Conservation (phyloP, 2,329 filamentous ascomycete genomes). For the Botryotinia globosa region DNA sequence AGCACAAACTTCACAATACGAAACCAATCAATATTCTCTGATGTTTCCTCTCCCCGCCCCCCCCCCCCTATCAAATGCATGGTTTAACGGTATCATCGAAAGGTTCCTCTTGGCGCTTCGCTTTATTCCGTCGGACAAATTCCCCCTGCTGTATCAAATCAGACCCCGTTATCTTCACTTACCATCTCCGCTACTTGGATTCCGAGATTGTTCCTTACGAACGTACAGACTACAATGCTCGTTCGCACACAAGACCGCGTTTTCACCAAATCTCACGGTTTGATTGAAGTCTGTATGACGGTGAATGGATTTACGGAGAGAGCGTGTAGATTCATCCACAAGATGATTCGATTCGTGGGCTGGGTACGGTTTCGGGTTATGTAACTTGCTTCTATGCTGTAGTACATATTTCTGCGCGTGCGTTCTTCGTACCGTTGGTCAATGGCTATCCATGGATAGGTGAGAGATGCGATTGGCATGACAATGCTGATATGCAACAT, state of each 20-base stretch:
- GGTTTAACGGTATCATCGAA: not conserved
- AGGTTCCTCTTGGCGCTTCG: not conserved
- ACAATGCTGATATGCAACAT: not conserved
- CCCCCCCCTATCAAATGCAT: not conserved
- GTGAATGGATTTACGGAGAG: not conserved
- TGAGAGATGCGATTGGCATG: not conserved
- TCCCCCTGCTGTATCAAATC: not conserved
- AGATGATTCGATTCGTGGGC: not conserved
- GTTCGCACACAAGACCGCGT: not conserved
- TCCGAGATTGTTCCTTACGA: not conserved
- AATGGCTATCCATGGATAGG: not conserved
- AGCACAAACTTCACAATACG: not conserved
- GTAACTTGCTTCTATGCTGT: not conserved
- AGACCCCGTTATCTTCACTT: not conserved
- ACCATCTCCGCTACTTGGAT: not conserved
- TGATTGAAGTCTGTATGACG: not conserved
- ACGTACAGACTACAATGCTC: not conserved
- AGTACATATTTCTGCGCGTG: not conserved
- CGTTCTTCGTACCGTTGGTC: not conserved
- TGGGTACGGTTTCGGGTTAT: not conserved
- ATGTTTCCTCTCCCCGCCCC: not conserved
- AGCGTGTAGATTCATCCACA: not conserved
- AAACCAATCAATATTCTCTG: not conserved
- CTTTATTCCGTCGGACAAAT: slow-evolving; percentile 9
- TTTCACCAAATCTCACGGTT: not conserved